phyloP scores from a whole-genome alignment of 148 eudicot species.

The Limonium bicolor region DNA sequence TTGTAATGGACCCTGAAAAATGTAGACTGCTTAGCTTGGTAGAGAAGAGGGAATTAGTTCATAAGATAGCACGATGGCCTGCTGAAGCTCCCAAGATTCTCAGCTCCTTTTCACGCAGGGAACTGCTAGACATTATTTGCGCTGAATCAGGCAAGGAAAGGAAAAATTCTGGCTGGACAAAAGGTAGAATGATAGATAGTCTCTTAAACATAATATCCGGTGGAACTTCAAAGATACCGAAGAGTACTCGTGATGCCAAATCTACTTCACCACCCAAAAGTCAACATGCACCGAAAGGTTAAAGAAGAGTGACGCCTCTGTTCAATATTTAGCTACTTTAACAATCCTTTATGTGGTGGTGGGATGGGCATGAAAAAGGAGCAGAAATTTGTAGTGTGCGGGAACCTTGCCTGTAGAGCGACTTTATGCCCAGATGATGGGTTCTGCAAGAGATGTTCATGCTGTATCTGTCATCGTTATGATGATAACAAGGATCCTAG shows the following conservation, averaged over 20 bases:
- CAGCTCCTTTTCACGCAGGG: conserved; percentile 31
- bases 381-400: conserved; percentile 17
- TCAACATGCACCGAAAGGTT: conserved; percentile 21
- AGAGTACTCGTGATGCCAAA: conserved; percentile 6
- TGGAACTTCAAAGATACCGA: conserved; percentile 7
- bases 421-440: conserved; percentile 16
- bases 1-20: conserved; percentile 28
- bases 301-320: conserved; percentile 17
- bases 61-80: conserved; percentile 26
- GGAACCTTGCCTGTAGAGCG: conserved; percentile 41
- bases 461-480: conserved; percentile 37
- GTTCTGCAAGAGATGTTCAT: conserved; percentile 52
- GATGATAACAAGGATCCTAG: conserved; percentile 63
- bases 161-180: conserved; percentile 33
- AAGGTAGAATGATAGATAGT: conserved; percentile 31
- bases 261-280: conserved; percentile 12
- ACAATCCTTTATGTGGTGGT: too few species aligned
- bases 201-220: conserved; percentile 27
- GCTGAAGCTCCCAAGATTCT: conserved; percentile 36
- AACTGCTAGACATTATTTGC: conserved; percentile 39
- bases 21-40: conserved; percentile 26
- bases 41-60: conserved; percentile 39
- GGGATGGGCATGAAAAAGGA: not conserved
- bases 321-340: too few species aligned
- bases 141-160: conserved; percentile 53